Evolutionary conservation across 2,329 filamentous ascomycete genomes (phyloP).

Genomic region (Beauveria varroae): DNA sequence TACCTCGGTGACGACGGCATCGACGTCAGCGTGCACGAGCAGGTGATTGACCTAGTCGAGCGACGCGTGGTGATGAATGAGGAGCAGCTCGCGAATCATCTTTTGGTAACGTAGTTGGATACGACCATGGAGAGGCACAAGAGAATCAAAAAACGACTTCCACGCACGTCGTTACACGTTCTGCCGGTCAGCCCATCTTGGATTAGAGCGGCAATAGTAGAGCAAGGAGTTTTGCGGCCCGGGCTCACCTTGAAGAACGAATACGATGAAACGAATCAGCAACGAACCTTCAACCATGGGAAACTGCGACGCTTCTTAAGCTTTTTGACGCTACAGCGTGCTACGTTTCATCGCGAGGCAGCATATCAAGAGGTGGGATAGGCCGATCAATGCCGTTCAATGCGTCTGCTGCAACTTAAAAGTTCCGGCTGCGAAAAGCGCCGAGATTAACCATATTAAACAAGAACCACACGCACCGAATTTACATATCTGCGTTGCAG

Average conservation of each 20-base stretch:
- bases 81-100: slow-evolving; percentile 24
- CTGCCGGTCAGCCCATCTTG: background rate
- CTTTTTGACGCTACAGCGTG: background rate
- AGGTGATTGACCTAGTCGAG: slow-evolving; percentile 37
- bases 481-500: background rate
- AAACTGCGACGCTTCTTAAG: background rate
- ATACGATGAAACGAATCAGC: too few species aligned
- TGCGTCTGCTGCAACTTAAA: background rate
- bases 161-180: background rate
- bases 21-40: slow-evolving; percentile 31
- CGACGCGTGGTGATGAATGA: slow-evolving; percentile 23
- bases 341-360: background rate
- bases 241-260: too few species aligned
- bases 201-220: background rate
- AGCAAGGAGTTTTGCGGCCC: too few species aligned
- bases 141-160: too few species aligned
- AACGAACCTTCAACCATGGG: background rate
- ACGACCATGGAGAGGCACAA: background rate
- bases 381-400: background rate
- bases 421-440: background rate
- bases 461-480: background rate
- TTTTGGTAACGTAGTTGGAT: slow-evolving; percentile 15
- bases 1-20: slow-evolving; percentile 23
- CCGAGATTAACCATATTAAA: background rate
- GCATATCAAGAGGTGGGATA: background rate